Base-by-base conservation (phyloP, 2,329 filamentous ascomycete species). In the Pseudopyricularia javanii region DNA sequence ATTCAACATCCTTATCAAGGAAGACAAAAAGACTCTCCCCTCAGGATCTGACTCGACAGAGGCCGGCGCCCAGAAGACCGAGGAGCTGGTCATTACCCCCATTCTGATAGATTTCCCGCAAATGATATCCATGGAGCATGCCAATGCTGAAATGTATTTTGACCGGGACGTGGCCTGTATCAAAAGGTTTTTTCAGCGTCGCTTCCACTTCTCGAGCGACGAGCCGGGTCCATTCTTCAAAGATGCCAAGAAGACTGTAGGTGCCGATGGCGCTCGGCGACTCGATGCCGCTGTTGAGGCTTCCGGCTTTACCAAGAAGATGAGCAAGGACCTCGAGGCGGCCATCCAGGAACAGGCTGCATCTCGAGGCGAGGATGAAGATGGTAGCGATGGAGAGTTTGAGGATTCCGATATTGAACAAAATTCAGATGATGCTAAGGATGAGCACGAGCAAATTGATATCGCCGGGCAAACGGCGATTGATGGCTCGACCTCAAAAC, bases 71-170 rank as follows among this genome's bases (percentile, higher is more conserved):
- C 51, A 48, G 56, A 53, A 47, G 48, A 45, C 65, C 49, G 30
- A 58, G 49, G 15, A 55, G 17, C 55, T 63, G 0, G 75, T 68
- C 33, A 72, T 95, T 26, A 82, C 80, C 7, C 93, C 93, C 1
- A 80, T 96, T 52, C 72, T 98, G 47, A 98, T 98, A 61, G 94
- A 98, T 70, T 98, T 98, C 64, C 93, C 93, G 0, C 93, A 98
- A 66, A 97, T 96, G 86, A 82, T 98, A 2, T 97, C 91, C 1
- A 89, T 95, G 65, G 89, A 95, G 60, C 93, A 98, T 64, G 70
- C 75, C 34, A 96, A 98, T 63, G 94, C 93, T 17, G 86, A 95
- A 64, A 94, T 91, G 80, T 97, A 98, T 69, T 98, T 98, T 66
- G 88, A 97, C 65, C 84, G 93, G 57, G 93, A 98, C 61, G 91